Evolutionary conservation across 805 yeast genomes (phyloP).

Genomic region (Suhomyces sp.): DNA sequence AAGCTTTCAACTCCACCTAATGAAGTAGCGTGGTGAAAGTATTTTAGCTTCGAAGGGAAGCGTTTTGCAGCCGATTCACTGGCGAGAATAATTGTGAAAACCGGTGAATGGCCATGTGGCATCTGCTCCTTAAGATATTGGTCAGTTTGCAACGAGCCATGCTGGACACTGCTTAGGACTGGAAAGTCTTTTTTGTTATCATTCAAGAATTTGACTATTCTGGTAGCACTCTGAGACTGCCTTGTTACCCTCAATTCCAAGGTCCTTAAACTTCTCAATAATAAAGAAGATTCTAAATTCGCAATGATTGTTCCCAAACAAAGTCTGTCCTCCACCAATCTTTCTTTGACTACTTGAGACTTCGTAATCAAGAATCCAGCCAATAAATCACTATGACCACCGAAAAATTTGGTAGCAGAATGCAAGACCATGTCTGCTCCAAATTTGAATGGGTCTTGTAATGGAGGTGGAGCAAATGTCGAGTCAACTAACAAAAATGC

Average conservation of each 20-base stretch:
- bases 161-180: slow-evolving; percentile 53
- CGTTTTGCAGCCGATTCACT: slow-evolving; percentile 54
- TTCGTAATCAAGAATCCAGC: slow-evolving; percentile 80
- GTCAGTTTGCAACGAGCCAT: slow-evolving; percentile 77
- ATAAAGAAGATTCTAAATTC: slow-evolving; percentile 70
- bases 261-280: slow-evolving; percentile 79
- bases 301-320: slow-evolving; percentile 78
- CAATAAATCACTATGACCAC: slow-evolving; percentile 91
- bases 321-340: slow-evolving; percentile 61
- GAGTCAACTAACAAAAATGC: slow-evolving; percentile 75
- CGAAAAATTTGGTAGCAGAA: slow-evolving; percentile 90
- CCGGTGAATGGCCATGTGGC: slow-evolving; percentile 66
- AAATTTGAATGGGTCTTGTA: slow-evolving; percentile 73
- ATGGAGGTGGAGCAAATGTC: slow-evolving; percentile 93
- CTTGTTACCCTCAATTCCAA: slow-evolving; percentile 66
- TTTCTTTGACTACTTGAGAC: slow-evolving; percentile 43
- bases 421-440: slow-evolving; percentile 92
- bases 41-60: slow-evolving; percentile 64
- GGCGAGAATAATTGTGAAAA: slow-evolving; percentile 62
- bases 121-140: slow-evolving; percentile 64
- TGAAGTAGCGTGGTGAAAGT: slow-evolving; percentile 89
- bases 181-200: slow-evolving; percentile 51
- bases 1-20: slow-evolving; percentile 90
- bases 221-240: slow-evolving; percentile 64
- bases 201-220: slow-evolving; percentile 57